phyloP scores from a whole-genome alignment of 2,329 filamentous ascomycete genomes.

The Paramyrothecium sp. region DNA sequence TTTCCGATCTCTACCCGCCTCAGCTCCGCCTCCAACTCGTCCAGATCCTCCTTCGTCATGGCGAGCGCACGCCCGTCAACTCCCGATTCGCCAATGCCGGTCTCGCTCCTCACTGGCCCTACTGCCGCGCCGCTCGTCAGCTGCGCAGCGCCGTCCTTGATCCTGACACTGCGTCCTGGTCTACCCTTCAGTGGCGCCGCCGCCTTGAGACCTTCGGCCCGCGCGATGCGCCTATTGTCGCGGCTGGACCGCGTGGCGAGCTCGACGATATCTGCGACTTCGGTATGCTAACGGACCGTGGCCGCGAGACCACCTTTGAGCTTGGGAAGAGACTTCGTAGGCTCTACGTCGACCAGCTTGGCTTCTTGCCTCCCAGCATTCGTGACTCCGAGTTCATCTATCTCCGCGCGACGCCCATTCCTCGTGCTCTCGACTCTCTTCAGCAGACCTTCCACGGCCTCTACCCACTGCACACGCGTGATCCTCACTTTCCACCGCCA shows the following conservation, averaged over 20 bases:
- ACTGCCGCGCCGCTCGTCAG: slow-evolving; percentile 75
- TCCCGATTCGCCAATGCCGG: slow-evolving; percentile 82
- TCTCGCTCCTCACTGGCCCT: slow-evolving; percentile 77
- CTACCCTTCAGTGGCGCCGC: slow-evolving; percentile 60
- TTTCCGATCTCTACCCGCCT: slow-evolving; percentile 76
- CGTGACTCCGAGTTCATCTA: slow-evolving; percentile 63
- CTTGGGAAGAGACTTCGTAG: slow-evolving; percentile 66
- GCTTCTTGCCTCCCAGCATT: slow-evolving; percentile 64
- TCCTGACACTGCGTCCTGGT: slow-evolving; percentile 35
- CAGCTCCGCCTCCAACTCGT: slow-evolving; percentile 82
- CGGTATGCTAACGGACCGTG: slow-evolving; percentile 74
- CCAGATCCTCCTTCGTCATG: slow-evolving; percentile 80
- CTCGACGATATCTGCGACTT: slow-evolving; percentile 80
- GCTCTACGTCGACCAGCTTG: slow-evolving; percentile 73
- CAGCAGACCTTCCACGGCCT: slow-evolving; percentile 75
- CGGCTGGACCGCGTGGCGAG: slow-evolving; percentile 64
- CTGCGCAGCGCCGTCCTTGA: slow-evolving; percentile 56
- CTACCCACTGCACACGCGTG: slow-evolving; percentile 58
- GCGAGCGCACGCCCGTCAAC: slow-evolving; percentile 80
- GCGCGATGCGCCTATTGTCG: slow-evolving; percentile 68
- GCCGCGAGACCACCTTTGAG: slow-evolving; percentile 68
- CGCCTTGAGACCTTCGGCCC: slow-evolving; percentile 79
- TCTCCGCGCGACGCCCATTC: slow-evolving; percentile 71
- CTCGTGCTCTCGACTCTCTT: slow-evolving; percentile 73
- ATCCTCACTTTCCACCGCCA: slow-evolving; percentile 52